phyloP scores from a whole-genome alignment of 164 flowering plant genomes.

The Litsea cubeba region DNA sequence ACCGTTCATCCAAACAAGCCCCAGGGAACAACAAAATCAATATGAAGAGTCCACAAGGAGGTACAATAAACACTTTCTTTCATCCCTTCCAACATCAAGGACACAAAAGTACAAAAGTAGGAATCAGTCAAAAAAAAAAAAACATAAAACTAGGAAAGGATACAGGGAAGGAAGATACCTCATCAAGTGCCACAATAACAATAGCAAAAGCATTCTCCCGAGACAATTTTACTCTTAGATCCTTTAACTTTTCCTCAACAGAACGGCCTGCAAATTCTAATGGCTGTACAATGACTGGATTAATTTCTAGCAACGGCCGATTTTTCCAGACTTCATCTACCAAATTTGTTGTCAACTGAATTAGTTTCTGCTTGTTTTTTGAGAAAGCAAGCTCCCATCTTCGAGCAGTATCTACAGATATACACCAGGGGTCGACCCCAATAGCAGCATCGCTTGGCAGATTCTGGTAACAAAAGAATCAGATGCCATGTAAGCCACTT shows the following conservation, averaged over 20 bases:
- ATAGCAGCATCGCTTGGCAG: slow-evolving; percentile 60
- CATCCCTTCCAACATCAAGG: too few relatives aligned
- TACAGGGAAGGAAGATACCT: slow-evolving; percentile 33
- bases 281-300: slow-evolving; percentile 69
- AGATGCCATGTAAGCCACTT: slow-evolving; percentile 3
- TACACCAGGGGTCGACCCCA: slow-evolving; percentile 90
- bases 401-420: slow-evolving; percentile 81
- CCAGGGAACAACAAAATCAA: background rate
- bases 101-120: too few relatives aligned
- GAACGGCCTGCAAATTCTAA: slow-evolving; percentile 72
- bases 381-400: slow-evolving; percentile 76
- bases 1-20: background rate
- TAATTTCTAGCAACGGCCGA: slow-evolving; percentile 55
- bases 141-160: background rate
- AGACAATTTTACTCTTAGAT: slow-evolving; percentile 58
- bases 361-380: slow-evolving; percentile 57
- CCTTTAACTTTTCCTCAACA: slow-evolving; percentile 67
- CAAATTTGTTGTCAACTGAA: slow-evolving; percentile 62
- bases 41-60: background rate
- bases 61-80: background rate
- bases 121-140: background rate
- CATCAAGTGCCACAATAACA: slow-evolving; percentile 75
- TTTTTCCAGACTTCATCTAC: slow-evolving; percentile 88
- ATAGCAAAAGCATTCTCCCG: slow-evolving; percentile 66
- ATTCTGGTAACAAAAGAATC: slow-evolving; percentile 39